A percentile compares a stretch with the other conserved stretches of the same genome.
Conservation (phyloP, 768 basidiomycete genomes). For the Rhodotorula paludigena region DNA sequence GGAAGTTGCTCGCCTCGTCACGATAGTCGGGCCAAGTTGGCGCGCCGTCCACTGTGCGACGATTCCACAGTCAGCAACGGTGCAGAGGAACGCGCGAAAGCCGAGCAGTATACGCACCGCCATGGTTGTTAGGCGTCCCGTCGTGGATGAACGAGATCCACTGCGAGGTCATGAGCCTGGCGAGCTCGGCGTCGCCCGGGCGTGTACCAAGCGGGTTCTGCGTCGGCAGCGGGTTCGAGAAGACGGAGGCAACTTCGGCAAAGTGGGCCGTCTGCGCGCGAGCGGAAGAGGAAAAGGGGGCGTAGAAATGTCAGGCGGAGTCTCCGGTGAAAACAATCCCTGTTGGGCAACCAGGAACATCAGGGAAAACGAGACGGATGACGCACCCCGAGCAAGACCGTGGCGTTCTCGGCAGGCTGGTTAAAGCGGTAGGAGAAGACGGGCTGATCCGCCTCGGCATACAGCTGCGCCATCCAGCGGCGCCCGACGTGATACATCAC, state of each 20-base stretch:
- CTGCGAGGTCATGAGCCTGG: constrained; percentile 23
- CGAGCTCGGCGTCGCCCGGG: constrained; percentile 26
- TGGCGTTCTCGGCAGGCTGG: constrained; percentile 20
- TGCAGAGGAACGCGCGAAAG: no score
- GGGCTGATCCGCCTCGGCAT: neutral
- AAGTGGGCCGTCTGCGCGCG: neutral
- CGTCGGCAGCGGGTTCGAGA: constrained; percentile 7
- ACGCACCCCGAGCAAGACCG: constrained; percentile 22
- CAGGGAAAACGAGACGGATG: no score
- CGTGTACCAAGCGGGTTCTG: constrained; percentile 31
- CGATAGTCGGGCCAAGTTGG: no score
- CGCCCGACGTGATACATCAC: constrained; percentile 4
- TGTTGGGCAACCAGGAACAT: no score
- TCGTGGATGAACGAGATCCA: constrained; percentile 34
- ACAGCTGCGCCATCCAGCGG: constrained; percentile 9
- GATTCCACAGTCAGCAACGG: no score
- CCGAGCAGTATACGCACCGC: no score
- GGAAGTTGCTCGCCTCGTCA: no score
- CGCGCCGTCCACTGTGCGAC: no score
- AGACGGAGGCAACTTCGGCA: constrained; percentile 27
- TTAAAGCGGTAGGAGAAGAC: constrained; percentile 35
- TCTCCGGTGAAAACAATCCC: no score
- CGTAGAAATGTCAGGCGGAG: no score
- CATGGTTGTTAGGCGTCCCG: constrained; percentile 32
- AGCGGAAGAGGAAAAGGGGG: neutral